Percentiles rank a stretch among this genome's conserved stretches.
These are phyloP conservation scores for Proliferodiscus dingleyae DNA, from an alignment of 2,329 filamentous ascomycete genomes.

Conservation along the genomic window DNA sequence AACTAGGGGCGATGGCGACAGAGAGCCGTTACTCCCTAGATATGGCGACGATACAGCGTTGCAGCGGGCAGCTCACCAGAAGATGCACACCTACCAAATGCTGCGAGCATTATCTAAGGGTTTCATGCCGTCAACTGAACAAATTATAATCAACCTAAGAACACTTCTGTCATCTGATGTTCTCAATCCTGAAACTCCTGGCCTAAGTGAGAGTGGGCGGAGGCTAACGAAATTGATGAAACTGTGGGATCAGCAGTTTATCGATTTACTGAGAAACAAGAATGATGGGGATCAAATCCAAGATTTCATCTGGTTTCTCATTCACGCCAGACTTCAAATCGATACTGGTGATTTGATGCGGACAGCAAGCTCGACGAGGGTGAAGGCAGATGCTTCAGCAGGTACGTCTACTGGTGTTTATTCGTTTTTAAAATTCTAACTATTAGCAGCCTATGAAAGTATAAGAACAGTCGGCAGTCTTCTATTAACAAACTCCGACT, in stretches of 20 bases:
- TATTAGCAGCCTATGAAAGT: constrained; percentile 64
- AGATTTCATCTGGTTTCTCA: constrained; percentile 82
- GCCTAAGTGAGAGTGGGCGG: constrained; percentile 73
- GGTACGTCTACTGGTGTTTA: constrained; percentile 41
- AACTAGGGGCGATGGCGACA: constrained; percentile 25
- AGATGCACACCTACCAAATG: constrained; percentile 93
- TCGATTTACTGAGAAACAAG: constrained; percentile 77
- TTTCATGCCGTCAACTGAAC: constrained; percentile 89
- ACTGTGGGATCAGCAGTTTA: constrained; percentile 72
- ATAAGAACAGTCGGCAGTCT: constrained; percentile 77
- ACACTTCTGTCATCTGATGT: constrained; percentile 73
- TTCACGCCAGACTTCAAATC: constrained; percentile 66
- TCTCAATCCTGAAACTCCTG: constrained; percentile 68
- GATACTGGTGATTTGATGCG: constrained; percentile 60
- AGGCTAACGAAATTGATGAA: constrained; percentile 67
- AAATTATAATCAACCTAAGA: constrained; percentile 73
- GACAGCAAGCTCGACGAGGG: constrained; percentile 57
- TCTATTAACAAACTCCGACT: constrained; percentile 86
- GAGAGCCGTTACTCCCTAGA: constrained; percentile 70
- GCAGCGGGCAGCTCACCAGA: constrained; percentile 76
- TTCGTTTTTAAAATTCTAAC: constrained; percentile 21
- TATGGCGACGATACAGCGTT: constrained; percentile 77
- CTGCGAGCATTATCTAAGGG: constrained; percentile 73
- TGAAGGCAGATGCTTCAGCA: constrained; percentile 66
- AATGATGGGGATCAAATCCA: constrained; percentile 83